A percentile compares a stretch with the other conserved stretches of the same genome.
Evolutionary conservation across 176 grass and related monocot species (phyloP).

Genomic region (Rhynchospora breviuscula): DNA sequence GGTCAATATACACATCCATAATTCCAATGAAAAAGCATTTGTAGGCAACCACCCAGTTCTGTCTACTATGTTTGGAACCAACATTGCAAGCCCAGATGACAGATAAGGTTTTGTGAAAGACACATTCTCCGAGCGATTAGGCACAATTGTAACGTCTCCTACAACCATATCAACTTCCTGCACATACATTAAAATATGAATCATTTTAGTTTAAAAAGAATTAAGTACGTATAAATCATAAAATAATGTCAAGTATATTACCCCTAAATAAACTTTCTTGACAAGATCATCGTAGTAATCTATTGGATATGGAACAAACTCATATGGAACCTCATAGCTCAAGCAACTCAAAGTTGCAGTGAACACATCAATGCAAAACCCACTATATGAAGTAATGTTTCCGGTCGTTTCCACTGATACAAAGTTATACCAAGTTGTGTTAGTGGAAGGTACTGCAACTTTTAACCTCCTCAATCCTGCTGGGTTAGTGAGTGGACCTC

Average conservation of each 20-base stretch:
- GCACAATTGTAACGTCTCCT: constrained; percentile 27
- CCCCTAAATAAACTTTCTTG: constrained; percentile 14
- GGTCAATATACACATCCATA: constrained; percentile 23
- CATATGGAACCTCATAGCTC: constrained; percentile 27
- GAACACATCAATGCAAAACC: constrained; percentile 41
- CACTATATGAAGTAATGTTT: neutral
- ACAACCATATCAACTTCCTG: constrained; percentile 25
- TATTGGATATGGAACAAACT: neutral
- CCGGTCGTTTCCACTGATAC: neutral
- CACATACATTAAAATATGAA: neutral
- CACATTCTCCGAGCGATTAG: constrained; percentile 4
- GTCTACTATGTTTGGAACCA: constrained; percentile 20
- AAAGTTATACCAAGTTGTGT: constrained; percentile 9
- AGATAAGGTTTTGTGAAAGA: constrained; percentile 31
- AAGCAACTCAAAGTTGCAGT: constrained; percentile 6
- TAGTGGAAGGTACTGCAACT: constrained; percentile 7
- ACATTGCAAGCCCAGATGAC: constrained; percentile 24
- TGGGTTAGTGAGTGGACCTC: neutral
- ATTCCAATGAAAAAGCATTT: constrained; percentile 15
- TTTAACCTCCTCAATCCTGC: constrained; percentile 23
- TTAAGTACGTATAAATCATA: neutral
- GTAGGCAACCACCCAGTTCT: constrained; percentile 1
- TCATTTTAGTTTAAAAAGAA: neutral
- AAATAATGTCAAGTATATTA: neutral
- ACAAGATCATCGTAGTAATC: constrained; percentile 19